A percentile compares a stretch with the other conserved stretches of the same genome.
phyloP scores from a whole-genome alignment of 331 rosid species.

The Saraca asoca region DNA sequence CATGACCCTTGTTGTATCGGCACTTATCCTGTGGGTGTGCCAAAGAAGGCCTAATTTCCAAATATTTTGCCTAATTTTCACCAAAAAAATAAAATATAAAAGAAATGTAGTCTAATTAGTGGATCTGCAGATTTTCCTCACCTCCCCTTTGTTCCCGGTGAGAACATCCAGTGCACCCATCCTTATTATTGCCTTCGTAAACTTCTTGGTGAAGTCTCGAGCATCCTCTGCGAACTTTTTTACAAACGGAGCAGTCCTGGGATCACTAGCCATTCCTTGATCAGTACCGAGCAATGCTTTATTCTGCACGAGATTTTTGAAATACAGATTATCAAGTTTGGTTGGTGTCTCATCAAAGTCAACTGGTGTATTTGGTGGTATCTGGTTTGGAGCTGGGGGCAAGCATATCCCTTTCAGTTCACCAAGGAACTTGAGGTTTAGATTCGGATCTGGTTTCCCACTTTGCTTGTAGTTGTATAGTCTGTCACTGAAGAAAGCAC shows the following conservation, averaged over 20 bases:
- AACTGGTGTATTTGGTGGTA: neutral
- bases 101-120: constrained; percentile 21
- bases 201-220: constrained; percentile 24
- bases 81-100: too few species aligned
- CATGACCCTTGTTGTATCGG: too few species aligned
- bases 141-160: constrained; percentile 47
- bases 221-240: constrained; percentile 30
- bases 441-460: constrained; percentile 35
- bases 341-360: constrained; percentile 55
- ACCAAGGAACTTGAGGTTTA: neutral
- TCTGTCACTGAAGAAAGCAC: constrained; percentile 43
- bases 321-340: constrained; percentile 51
- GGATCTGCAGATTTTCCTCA: constrained; percentile 59
- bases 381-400: neutral
- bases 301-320: constrained; percentile 31
- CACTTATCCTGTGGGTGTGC: too few species aligned
- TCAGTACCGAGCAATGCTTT: constrained; percentile 52
- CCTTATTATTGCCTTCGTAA: constrained; percentile 39
- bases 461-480: constrained; percentile 21
- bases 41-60: too few species aligned
- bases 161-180: constrained; percentile 37
- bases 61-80: too few species aligned
- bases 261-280: constrained; percentile 38
- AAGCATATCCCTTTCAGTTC: constrained; percentile 36
- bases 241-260: constrained; percentile 42